These are phyloP conservation scores for Pythium biforme DNA, from an alignment of 352 stramenopile species.

Conservation along the genomic window DNA sequence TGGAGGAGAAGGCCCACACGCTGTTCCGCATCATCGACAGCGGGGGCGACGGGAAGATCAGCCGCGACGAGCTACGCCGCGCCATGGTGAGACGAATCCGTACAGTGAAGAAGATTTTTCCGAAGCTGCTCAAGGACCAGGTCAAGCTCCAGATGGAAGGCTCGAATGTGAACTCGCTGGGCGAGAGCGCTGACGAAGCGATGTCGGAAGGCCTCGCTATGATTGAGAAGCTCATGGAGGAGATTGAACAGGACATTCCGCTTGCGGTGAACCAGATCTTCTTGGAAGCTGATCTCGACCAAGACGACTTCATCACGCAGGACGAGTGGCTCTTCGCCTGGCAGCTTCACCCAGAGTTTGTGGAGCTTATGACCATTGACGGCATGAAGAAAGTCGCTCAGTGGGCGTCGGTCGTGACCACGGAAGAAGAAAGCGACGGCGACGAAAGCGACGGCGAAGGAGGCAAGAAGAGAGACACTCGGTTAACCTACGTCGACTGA, in stretches of 20 bases:
- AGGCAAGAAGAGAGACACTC: slow-evolving; percentile 34
- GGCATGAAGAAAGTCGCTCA: slow-evolving; percentile 85
- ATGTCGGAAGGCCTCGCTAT: slow-evolving; percentile 51
- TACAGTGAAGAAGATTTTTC: slow-evolving; percentile 74
- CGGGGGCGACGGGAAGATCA: slow-evolving; percentile 66
- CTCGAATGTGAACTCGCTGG: slow-evolving; percentile 38
- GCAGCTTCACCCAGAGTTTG: slow-evolving; percentile 76
- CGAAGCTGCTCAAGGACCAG: slow-evolving; percentile 70
- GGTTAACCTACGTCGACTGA: slow-evolving; percentile 63
- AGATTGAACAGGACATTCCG: slow-evolving; percentile 81
- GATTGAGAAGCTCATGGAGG: slow-evolving; percentile 70
- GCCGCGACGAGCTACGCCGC: slow-evolving; percentile 63
- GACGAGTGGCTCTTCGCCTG: slow-evolving; percentile 83
- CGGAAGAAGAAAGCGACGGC: slow-evolving; percentile 23
- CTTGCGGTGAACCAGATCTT: slow-evolving; percentile 86
- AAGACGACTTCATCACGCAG: slow-evolving; percentile 77
- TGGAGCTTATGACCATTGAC: slow-evolving; percentile 83
- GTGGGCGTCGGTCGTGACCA: slow-evolving; percentile 64
- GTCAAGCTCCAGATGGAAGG: slow-evolving; percentile 61
- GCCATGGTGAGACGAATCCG: slow-evolving; percentile 72
- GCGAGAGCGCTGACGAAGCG: slow-evolving; percentile 42
- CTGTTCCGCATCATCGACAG: slow-evolving; percentile 78
- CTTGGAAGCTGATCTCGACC: slow-evolving; percentile 66
- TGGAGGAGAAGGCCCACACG: slow-evolving; percentile 76
- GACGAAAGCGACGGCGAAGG: slow-evolving; percentile 35